A percentile compares a stretch with the other conserved stretches of the same genome.
Evolutionary conservation across 2,329 filamentous ascomycete species (phyloP).

Genomic region (Hypoxylon sp.): DNA sequence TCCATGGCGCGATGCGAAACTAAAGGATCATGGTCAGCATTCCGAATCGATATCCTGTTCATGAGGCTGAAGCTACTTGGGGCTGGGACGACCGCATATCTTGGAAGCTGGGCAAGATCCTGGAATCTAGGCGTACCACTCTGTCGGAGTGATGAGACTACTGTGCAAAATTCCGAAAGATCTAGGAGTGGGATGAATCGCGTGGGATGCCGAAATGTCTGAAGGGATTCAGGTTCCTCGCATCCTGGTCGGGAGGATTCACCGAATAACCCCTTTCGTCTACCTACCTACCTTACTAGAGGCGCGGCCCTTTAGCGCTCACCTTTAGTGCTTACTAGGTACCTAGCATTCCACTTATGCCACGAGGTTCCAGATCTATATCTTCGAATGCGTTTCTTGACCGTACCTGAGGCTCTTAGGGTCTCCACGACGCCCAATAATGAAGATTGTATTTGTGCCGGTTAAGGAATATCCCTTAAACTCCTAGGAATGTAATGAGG

Average conservation of each 20-base stretch:
- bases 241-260: constrained; percentile 1
- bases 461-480: too few relatives aligned
- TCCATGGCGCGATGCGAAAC: background rate
- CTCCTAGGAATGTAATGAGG: background rate
- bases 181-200: background rate
- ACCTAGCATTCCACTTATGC: background rate
- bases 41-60: constrained; percentile 1
- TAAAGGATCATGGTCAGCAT: constrained; percentile 1
- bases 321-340: too few relatives aligned
- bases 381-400: constrained; percentile 8
- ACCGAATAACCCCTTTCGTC: constrained; percentile 11
- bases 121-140: background rate
- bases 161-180: constrained; percentile 2
- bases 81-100: background rate
- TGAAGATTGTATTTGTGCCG: too few relatives aligned
- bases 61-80: constrained; percentile 8
- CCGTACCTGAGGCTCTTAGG: background rate
- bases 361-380: background rate
- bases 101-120: background rate
- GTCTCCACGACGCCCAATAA: background rate
- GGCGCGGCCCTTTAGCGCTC: background rate
- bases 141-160: background rate
- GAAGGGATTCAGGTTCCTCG: background rate
- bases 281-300: background rate
- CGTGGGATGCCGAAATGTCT: constrained; percentile 4